phyloP scores from a whole-genome alignment of 805 yeast genomes.

The Kuraishia molischiana region DNA sequence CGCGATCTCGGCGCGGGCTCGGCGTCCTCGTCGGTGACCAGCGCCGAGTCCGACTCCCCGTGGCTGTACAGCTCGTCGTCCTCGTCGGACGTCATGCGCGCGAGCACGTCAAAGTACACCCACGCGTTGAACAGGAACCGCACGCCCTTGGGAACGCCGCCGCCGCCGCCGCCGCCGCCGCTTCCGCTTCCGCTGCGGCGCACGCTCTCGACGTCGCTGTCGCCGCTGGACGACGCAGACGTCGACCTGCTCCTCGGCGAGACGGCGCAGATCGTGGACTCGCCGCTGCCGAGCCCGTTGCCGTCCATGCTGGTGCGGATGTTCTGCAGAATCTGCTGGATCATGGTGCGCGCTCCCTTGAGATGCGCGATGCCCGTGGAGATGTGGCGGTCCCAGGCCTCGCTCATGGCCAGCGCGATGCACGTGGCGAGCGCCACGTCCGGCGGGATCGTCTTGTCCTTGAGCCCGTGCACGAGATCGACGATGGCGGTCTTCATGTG shows the following conservation, averaged over 20 bases:
- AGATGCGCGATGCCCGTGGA: conserved; percentile 62
- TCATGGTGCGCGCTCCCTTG: conserved; percentile 57
- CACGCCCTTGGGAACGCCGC: conserved; percentile 28
- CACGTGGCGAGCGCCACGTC: conserved; percentile 63
- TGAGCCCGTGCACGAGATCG: conserved; percentile 49
- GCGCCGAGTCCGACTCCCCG: conserved; percentile 1
- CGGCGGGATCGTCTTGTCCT: conserved; percentile 36
- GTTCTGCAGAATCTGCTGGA: conserved; percentile 31
- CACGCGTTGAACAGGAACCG: conserved; percentile 53
- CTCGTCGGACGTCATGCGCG: conserved; percentile 48
- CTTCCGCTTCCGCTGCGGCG: not conserved
- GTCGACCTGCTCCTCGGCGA: not conserved
- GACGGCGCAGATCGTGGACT: not conserved
- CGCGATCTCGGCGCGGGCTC: conserved; percentile 4
- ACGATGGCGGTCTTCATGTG: conserved; percentile 54
- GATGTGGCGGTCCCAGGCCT: conserved; percentile 60
- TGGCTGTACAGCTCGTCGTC: not conserved
- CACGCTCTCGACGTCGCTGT: not conserved
- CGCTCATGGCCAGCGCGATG: conserved; percentile 52
- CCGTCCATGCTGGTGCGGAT: conserved; percentile 2
- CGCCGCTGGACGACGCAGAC: not conserved
- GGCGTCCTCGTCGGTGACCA: conserved; percentile 1
- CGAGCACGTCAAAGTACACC: conserved; percentile 58
- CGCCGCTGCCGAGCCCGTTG: not conserved
- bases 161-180: not conserved